Conservation (phyloP, 768 basidiomycete species). For the Rhizopogon roseolus region DNA sequence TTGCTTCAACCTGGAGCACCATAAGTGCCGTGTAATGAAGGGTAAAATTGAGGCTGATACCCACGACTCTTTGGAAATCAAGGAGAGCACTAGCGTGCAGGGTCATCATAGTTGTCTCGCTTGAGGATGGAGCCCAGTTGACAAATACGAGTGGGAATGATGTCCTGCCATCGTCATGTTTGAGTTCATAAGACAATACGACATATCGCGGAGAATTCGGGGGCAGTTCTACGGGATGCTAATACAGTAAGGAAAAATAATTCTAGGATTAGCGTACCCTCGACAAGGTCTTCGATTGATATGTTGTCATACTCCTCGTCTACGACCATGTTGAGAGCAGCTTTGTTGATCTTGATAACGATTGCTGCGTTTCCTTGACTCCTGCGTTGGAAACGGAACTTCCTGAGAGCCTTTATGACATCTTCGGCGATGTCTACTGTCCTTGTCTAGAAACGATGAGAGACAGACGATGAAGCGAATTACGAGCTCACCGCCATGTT, state of each 20-base stretch:
- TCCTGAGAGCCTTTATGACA: slow-evolving; percentile 75
- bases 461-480: neutral
- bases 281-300: slow-evolving; percentile 78
- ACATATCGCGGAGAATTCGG: slow-evolving; percentile 86
- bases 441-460: slow-evolving; percentile 2
- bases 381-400: slow-evolving; percentile 73
- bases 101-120: slow-evolving; percentile 72
- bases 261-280: slow-evolving; percentile 46
- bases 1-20: slow-evolving; percentile 57
- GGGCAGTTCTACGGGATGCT: slow-evolving; percentile 61
- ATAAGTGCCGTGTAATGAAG: neutral
- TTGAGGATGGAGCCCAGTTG: slow-evolving; percentile 81
- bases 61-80: slow-evolving; percentile 74
- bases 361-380: slow-evolving; percentile 70
- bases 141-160: slow-evolving; percentile 83
- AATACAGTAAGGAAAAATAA: neutral
- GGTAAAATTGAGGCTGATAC: slow-evolving; percentile 17
- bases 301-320: slow-evolving; percentile 76
- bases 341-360: slow-evolving; percentile 88
- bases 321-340: slow-evolving; percentile 74
- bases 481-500: neutral
- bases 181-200: slow-evolving; percentile 76
- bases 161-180: slow-evolving; percentile 75
- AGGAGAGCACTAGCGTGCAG: slow-evolving; percentile 80
- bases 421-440: slow-evolving; percentile 85